Evolutionary conservation across 2,329 filamentous ascomycete genomes (phyloP), one percentile per base, ranked within the genome.

Genomic region (Diaporthe citri): DNA sequence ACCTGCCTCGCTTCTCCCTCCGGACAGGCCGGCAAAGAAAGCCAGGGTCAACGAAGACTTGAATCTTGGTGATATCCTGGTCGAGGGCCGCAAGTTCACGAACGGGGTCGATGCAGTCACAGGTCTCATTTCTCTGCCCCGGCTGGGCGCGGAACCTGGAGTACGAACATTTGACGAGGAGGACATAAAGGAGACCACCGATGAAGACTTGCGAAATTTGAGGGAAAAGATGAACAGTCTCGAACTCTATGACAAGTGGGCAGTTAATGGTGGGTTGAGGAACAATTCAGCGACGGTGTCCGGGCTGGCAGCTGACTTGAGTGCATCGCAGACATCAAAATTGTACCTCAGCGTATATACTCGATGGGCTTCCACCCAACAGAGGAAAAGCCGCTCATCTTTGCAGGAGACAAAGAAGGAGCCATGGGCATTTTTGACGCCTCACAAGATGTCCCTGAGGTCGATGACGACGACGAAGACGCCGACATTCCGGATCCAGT

Each of bases 331-430:
- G 94, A 94, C 71, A 97, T 98, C 80, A 98, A 98, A 82, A 93
- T 98, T 66, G 96, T 94, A 0, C 96, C 95, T 0, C 95, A 98
- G 78, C 87, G 96, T 71, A 90, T 97, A 20, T 99, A 98, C 81
- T 90, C 94, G 0, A 91, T 98, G 79, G 92, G 93, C 0, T 96
- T 99, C 79, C 97, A 99, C 80, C 97, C 97, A 0, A 96, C 92
- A 0, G 88, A 92, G 74, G 92, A 96, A 3, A 98, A 98, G 80
- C 92, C 96, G 0, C 87, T 99, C 3, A 89, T 98, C 1, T 97
- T 99, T 81, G 96, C 96, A 0, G 96, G 96, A 15, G 97, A 99
- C 80, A 99, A 99, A 82, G 90, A 97, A 78, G 96, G 97, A 1
- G 94, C 95, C 34, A 88, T 98, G 75, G 97, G 97, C 0, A 91